Conservation (phyloP, 1,284 basidiomycete species). For the Melampsora occidentalis region DNA sequence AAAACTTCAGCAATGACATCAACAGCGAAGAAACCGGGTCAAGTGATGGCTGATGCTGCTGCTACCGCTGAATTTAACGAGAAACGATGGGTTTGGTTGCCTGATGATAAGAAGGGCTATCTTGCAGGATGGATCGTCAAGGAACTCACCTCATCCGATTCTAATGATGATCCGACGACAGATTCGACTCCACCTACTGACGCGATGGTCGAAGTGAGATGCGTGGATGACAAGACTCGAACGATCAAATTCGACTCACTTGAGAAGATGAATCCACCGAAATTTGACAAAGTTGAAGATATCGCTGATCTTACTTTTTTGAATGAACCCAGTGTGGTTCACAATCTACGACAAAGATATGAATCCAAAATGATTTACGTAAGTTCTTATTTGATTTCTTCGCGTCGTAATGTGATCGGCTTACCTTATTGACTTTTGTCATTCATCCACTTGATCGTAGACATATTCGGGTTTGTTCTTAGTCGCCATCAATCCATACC, state of each 20-base stretch:
- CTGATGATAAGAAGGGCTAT: slow-evolving; percentile 82
- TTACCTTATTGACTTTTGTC: neutral
- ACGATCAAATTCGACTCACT: slow-evolving; percentile 44
- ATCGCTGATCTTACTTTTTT: slow-evolving; percentile 97
- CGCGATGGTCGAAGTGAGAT: slow-evolving; percentile 75
- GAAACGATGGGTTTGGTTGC: slow-evolving; percentile 97
- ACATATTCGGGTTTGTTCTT: slow-evolving; percentile 95
- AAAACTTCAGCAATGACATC: slow-evolving; percentile 27
- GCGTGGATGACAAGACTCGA: slow-evolving; percentile 39
- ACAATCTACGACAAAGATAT: slow-evolving; percentile 88
- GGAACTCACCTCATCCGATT: slow-evolving; percentile 56
- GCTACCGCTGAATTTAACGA: slow-evolving; percentile 91
- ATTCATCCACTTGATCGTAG: slow-evolving; percentile 55
- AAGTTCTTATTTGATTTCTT: slow-evolving; percentile 55
- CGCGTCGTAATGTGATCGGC: neutral
- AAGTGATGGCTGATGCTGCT: slow-evolving; percentile 61
- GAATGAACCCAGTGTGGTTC: slow-evolving; percentile 97
- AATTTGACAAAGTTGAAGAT: slow-evolving; percentile 96
- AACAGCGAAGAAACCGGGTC: slow-evolving; percentile 45
- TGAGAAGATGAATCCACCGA: slow-evolving; percentile 74
- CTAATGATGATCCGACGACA: slow-evolving; percentile 9
- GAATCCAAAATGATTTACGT: slow-evolving; percentile 92
- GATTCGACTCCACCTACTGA: slow-evolving; percentile 57
- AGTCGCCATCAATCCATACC: slow-evolving; percentile 98
- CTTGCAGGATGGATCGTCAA: slow-evolving; percentile 82